Percentiles rank a stretch among this genome's conserved stretches.
Evolutionary conservation across 306 rosid genomes (phyloP).

Genomic region (Fragaria nilgerrensis): DNA sequence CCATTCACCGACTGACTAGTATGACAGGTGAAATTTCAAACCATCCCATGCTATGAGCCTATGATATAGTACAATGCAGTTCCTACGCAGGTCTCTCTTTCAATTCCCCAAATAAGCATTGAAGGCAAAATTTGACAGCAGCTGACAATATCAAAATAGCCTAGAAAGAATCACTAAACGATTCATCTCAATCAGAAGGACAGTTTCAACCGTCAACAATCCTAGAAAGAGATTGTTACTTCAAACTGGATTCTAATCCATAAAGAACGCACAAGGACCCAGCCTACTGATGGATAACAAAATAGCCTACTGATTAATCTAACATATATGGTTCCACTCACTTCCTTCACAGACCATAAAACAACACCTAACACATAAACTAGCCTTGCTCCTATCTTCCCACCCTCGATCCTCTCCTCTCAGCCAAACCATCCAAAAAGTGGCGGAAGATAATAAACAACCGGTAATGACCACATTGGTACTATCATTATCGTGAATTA

Average conservation of each 20-base stretch:
- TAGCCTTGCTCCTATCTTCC: neutral
- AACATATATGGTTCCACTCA: neutral
- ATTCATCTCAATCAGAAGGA: neutral
- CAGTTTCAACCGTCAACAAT: neutral
- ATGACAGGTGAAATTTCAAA: neutral
- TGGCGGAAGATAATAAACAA: neutral
- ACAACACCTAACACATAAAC: neutral
- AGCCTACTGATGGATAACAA: neutral
- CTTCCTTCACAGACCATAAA: neutral
- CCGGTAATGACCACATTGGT: neutral
- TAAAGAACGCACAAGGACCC: neutral
- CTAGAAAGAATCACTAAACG: neutral
- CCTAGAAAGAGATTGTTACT: neutral
- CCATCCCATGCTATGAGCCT: neutral
- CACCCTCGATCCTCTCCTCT: neutral
- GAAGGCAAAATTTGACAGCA: neutral
- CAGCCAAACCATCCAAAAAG: neutral
- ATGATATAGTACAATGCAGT: neutral
- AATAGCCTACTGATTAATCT: neutral
- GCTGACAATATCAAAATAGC: neutral
- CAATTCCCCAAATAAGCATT: neutral
- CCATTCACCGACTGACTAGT: neutral
- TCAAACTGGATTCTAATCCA: neutral
- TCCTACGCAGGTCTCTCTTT: neutral
- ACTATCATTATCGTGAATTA: neutral